phyloP scores from a whole-genome alignment of 169 alveolate species.

The Amoebophrya sp. region DNA sequence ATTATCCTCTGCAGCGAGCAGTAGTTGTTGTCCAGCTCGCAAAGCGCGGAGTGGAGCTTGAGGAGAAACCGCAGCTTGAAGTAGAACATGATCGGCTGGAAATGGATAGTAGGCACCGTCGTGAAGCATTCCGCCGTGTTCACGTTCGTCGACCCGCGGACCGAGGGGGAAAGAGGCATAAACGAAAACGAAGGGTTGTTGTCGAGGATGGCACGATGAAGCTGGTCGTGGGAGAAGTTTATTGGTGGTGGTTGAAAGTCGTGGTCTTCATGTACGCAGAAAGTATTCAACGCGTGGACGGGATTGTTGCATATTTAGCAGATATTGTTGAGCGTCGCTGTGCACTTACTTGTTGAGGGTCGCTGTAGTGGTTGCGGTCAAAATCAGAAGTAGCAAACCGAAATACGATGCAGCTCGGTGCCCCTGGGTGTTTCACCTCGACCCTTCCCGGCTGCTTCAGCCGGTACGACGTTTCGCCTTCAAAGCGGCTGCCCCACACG shows the following conservation, averaged over 20 bases:
- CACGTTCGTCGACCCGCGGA: no score
- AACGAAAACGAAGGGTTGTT: background rate
- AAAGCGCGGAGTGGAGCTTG: background rate
- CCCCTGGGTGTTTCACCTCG: background rate
- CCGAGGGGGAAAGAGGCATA: background rate
- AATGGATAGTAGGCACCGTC: background rate
- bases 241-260: background rate
- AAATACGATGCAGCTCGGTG: no score
- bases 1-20: background rate
- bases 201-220: background rate
- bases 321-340: background rate
- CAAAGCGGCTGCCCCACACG: background rate
- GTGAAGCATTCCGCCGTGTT: background rate
- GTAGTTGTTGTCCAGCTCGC: background rate
- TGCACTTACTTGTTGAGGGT: background rate
- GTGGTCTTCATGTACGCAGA: background rate
- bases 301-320: background rate
- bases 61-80: background rate
- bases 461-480: background rate
- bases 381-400: background rate
- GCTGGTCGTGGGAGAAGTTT: background rate
- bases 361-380: background rate
- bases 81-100: background rate
- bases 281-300: background rate
- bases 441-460: background rate